A percentile compares a stretch with the other conserved stretches of the same genome.
Evolutionary conservation across 148 eudicot genomes (phyloP).

Genomic region (Rheum nobile): DNA sequence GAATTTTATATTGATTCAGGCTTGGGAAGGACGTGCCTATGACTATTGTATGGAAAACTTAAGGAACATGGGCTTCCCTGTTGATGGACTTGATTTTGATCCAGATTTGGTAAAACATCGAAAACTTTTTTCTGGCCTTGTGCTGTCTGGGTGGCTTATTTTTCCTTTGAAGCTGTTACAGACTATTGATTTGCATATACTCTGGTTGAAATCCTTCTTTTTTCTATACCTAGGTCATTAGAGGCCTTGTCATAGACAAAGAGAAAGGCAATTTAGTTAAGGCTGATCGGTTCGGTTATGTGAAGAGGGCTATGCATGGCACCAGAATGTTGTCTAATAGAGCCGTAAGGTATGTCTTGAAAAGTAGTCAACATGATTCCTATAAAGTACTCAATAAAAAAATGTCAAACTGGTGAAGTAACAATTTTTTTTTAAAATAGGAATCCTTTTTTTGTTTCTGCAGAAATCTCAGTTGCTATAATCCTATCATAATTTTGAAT

Average conservation of each 20-base stretch:
- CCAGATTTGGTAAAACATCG: conserved; percentile 57
- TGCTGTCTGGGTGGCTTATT: not conserved
- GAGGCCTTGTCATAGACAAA: conserved; percentile 97
- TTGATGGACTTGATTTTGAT: conserved; percentile 95
- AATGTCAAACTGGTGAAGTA: not conserved
- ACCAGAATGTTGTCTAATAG: conserved; percentile 79
- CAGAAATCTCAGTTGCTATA: not conserved
- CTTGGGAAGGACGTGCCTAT: conserved; percentile 99
- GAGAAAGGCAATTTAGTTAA: conserved; percentile 94
- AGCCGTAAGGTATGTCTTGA: conserved; percentile 62
- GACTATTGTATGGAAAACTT: conserved; percentile 93
- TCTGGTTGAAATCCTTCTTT: not conserved
- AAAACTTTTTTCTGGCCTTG: not conserved
- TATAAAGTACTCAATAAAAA: not conserved
- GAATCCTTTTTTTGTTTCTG: not conserved
- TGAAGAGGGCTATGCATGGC: conserved; percentile 99
- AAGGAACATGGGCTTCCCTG: conserved; percentile 80
- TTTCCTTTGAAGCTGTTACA: not conserved
- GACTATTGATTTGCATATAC: not conserved
- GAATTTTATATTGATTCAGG: conserved; percentile 30
- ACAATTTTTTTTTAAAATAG: not conserved
- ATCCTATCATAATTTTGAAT: not conserved
- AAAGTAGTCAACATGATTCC: not conserved
- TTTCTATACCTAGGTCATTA: conserved; percentile 55
- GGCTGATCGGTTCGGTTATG: conserved; percentile 94